Evolutionary conservation across 139 green algal species (phyloP), one percentile per base, ranked within the genome.

Genomic region (Closterium sp.): DNA sequence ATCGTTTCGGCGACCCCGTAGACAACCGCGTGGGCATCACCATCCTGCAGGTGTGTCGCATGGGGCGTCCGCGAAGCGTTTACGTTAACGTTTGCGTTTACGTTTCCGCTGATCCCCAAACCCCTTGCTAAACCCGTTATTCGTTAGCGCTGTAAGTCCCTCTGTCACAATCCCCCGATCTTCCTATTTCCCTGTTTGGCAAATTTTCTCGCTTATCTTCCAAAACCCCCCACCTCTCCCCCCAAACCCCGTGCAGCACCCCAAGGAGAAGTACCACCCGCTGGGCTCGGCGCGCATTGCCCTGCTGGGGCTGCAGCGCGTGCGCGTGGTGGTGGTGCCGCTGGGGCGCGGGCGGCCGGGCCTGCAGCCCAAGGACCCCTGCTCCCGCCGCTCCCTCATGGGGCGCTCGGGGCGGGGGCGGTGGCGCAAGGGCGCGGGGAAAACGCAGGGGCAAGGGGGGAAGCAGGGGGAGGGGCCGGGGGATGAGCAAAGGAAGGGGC

Each of bases 231-330:
- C 30, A 45, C 89, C 89, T 42, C 31, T 31, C 17, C 70, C 31
- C 0, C 7, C 10, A n/a, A 9, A 13, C 88, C 30, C 13, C 13
- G 28, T 42, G 27, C 90, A 93, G 90, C 84, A 93, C 42, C 31
- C 84, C 34, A 93, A 93, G 42, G 90, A 93, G 86, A 90, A 85
- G 30, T 86, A 70, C 22, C 90, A 93, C 84, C 90, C 90, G 6
- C 86, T 93, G 30, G 91, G 91, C 19, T 93, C 86, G 31, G 86
- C 86, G 30, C 85, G 91, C 70, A 88, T 91, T 87, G 91, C 91
- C 0, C 42, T 87, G 42, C 42, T 93, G 90, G 90, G 90, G 29
- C n/a, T 93, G 31, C 85, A 90, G 38, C 30, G 91, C 31, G 86
- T 90, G n/a, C n/a, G 85, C n/a, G 29, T 93, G 84, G 17, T 93